Percentiles rank a stretch among this genome's conserved stretches.
Evolutionary conservation across 129 eudicot species (phyloP).

Genomic region (Pittosporum tobira): DNA sequence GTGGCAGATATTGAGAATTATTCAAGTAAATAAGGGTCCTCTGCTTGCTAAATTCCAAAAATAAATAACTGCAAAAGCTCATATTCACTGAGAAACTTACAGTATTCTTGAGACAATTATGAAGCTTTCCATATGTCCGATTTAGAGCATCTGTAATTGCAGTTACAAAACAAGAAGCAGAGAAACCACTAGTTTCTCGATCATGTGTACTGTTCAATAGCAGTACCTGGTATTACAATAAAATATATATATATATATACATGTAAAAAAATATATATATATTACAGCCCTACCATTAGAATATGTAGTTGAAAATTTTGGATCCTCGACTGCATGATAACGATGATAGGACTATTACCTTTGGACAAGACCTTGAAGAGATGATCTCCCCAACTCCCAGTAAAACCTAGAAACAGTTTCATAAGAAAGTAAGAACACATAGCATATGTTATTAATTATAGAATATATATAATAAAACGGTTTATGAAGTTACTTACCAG

Average conservation of each 20-base stretch:
- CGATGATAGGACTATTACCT: conserved; percentile 42
- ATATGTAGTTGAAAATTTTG: no score
- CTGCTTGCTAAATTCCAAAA: not conserved
- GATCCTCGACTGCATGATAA: not conserved
- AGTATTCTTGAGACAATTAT: conserved; percentile 51
- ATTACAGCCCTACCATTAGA: no score
- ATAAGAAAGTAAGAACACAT: conserved; percentile 4
- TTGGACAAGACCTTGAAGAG: conserved; percentile 76
- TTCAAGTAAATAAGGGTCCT: not conserved
- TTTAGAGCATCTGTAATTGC: conserved; percentile 86
- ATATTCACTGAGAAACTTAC: conserved; percentile 39
- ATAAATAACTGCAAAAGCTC: not conserved
- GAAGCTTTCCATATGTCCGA: conserved; percentile 63
- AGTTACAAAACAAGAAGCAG: conserved; percentile 79
- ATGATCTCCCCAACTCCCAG: conserved; percentile 84
- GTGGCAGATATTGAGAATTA: no score
- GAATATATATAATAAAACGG: conserved; percentile 2
- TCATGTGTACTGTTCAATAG: conserved; percentile 77
- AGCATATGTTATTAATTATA: not conserved
- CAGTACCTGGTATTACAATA: conserved; percentile 53
- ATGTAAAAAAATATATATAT: no score
- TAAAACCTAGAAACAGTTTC: conserved; percentile 43
- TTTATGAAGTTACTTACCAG: conserved; percentile 52
- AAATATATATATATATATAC: no score
- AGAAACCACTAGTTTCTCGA: conserved; percentile 83